Conservation (phyloP, 2,329 filamentous ascomycete genomes). For the Trichophyton equinum region DNA sequence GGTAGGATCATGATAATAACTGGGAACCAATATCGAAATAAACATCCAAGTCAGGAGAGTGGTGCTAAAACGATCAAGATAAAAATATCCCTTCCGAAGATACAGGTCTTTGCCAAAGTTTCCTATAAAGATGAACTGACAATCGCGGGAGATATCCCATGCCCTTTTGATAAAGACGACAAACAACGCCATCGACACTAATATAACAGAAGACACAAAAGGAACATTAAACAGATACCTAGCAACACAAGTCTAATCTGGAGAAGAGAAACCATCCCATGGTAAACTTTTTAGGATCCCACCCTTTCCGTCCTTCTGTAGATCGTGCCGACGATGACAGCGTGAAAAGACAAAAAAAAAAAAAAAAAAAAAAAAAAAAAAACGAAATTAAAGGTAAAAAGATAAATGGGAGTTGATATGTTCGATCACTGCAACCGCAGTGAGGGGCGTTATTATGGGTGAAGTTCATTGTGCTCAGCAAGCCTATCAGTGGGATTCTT, state of each 20-base stretch:
- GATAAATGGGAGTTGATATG: neutral
- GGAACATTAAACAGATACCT: slow-evolving; percentile 4
- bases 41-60: neutral
- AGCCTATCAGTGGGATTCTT: neutral
- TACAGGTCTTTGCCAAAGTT: neutral
- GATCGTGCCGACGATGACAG: neutral
- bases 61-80: neutral
- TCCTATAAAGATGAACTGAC: neutral
- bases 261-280: slow-evolving; percentile 2
- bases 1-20: neutral
- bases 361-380: neutral
- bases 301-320: slow-evolving; percentile 2
- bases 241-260: slow-evolving; percentile 1
- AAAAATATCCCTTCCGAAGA: neutral
- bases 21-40: neutral
- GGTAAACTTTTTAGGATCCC: slow-evolving; percentile 2
- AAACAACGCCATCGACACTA: slow-evolving; percentile 1
- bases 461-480: neutral
- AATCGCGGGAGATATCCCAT: neutral
- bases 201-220: neutral
- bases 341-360: neutral
- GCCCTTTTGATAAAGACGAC: neutral
- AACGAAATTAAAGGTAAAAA: neutral
- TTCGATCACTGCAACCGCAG: neutral
- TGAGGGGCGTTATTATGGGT: neutral